phyloP scores from a whole-genome alignment of 106 monocot species.

The Apostasia shenzhenica region DNA sequence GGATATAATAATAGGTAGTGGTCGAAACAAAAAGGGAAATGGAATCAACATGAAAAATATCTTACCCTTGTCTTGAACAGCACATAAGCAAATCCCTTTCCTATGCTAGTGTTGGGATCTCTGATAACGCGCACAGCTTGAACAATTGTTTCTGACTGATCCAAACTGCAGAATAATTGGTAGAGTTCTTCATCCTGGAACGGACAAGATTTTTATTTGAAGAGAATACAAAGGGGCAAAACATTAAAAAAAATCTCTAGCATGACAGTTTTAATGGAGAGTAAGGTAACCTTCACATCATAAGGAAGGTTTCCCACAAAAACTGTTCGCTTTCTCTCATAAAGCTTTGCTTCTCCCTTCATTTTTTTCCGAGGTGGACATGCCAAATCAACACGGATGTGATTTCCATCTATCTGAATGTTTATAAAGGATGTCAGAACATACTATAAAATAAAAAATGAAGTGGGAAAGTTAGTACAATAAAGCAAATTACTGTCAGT shows the following conservation, averaged over 20 bases:
- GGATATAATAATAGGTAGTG: neutral
- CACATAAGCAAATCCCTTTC: conserved; percentile 93
- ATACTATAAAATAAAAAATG: conserved; percentile 4
- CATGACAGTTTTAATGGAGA: neutral
- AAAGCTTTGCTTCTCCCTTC: conserved; percentile 69
- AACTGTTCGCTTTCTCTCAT: conserved; percentile 81
- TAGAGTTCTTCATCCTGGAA: conserved; percentile 95
- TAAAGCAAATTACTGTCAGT: neutral
- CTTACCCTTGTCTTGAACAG: conserved; percentile 94
- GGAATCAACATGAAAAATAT: neutral
- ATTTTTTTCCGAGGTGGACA: conserved; percentile 91
- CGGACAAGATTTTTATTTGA: neutral
- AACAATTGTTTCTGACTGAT: conserved; percentile 35
- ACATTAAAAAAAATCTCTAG: neutral
- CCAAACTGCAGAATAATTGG: conserved; percentile 54
- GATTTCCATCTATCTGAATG: conserved; percentile 75
- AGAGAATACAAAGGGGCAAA: neutral
- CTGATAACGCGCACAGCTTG: conserved; percentile 86
- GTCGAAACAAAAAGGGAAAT: neutral
- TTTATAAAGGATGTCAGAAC: neutral
- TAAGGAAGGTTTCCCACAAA: conserved; percentile 97
- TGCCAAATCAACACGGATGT: conserved; percentile 93
- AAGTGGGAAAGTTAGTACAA: neutral
- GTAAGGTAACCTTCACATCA: conserved; percentile 69
- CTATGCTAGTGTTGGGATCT: conserved; percentile 82